Evolutionary conservation across 1,284 basidiomycete species (phyloP).

Genomic region (Fomitopsis pinicola): DNA sequence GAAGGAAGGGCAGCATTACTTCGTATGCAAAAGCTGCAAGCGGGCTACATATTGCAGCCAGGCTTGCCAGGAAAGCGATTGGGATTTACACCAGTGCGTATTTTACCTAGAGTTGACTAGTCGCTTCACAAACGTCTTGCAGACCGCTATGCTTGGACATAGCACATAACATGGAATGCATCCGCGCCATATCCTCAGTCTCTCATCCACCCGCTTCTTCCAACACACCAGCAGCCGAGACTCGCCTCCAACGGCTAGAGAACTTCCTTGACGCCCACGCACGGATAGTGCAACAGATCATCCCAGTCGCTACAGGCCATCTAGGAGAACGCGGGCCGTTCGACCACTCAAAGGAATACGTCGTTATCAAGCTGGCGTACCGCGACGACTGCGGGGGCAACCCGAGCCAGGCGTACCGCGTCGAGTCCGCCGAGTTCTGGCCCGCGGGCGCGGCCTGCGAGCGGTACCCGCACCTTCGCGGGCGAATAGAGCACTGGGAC

Average conservation of each 20-base stretch:
- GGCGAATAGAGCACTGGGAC: background rate
- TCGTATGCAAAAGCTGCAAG: background rate
- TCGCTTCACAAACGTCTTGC: background rate
- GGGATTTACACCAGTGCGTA: background rate
- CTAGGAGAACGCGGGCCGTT: background rate
- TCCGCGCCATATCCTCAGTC: background rate
- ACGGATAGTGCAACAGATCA: background rate
- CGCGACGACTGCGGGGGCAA: background rate
- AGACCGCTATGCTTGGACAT: background rate
- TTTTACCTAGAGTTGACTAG: background rate
- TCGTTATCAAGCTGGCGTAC: background rate
- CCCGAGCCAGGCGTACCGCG: background rate
- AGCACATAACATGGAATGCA: background rate
- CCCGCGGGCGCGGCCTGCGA: background rate
- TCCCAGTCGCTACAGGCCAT: background rate
- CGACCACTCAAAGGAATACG: background rate
- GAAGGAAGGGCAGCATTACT: background rate
- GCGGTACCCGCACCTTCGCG: background rate
- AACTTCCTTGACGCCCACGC: background rate
- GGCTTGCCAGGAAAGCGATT: background rate
- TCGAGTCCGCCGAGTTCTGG: background rate
- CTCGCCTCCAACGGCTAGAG: background rate
- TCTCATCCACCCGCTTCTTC: background rate
- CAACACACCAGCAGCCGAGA: background rate
- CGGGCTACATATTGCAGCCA: background rate